Base-by-base conservation (phyloP, 2,329 filamentous ascomycete species). In the Aspergillus alliaceus region DNA sequence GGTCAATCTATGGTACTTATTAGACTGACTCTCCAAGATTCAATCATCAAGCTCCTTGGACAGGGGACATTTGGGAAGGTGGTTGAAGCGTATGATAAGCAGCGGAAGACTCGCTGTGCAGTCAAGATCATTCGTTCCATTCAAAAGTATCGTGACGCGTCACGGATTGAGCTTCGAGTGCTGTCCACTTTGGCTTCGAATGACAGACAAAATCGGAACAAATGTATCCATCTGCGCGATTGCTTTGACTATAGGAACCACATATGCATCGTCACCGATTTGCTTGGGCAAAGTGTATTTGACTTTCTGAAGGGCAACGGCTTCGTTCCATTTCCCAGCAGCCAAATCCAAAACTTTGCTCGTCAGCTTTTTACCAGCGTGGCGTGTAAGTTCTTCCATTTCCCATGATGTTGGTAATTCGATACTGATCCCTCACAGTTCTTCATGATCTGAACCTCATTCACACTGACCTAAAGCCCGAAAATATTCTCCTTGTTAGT, bases 41-140 rank as follows among this genome's bases (percentile, higher is more conserved):
- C 90, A 78, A 93, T 99, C 66, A 82, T 89, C 60, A 92, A 91
- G 66, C 83, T 98, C 27, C 87, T 99, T 12, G 95, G 95, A 22
- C 95, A 99, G 77, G 95, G 95, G 62, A 99, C 95, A 0, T 99
- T 99, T 72, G 95, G 95, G 70, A 99, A 99, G 75, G 95, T 99
- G 15, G 95, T 99, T 18, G 90, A 97, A 75, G 95, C 95, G 52
- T 88, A 86, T 66, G 95, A 99, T 72, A 86, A 86, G 59, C 84
- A 85, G 67, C 87, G 87, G 61, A 88, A 88, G 59, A 84, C 83
- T 65, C 91, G 93, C 72, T 96, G 96, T 64, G 95, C 95, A 32
- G 91, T 99, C 75, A 99, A 99, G 76, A 96, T 99, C 74, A 98
- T 99, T 64, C 89, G 95, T 65, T 97, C 95, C 1, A 95, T 99